phyloP scores from a whole-genome alignment of 768 basidiomycete species.

The Rickenella mellea region DNA sequence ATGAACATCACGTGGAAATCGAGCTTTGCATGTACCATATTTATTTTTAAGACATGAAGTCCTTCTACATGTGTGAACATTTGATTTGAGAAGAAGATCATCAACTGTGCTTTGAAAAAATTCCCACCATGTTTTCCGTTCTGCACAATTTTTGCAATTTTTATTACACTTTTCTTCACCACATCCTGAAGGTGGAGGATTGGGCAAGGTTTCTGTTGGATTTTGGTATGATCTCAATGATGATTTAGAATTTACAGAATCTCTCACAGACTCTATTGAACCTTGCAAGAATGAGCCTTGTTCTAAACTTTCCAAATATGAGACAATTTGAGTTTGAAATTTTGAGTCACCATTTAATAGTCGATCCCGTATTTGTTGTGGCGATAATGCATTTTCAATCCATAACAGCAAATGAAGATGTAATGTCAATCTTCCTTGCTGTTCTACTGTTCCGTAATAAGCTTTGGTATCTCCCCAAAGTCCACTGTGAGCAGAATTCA shows the following conservation, averaged over 20 bases:
- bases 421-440: constrained; percentile 11
- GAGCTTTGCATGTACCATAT: constrained; percentile 21
- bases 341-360: constrained; percentile 13
- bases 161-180: background rate
- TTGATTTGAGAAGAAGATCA: constrained; percentile 19
- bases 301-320: constrained; percentile 22
- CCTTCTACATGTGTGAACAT: constrained; percentile 20
- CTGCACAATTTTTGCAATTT: constrained; percentile 14
- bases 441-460: constrained; percentile 11
- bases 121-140: constrained; percentile 8
- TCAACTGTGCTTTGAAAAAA: constrained; percentile 15
- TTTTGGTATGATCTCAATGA: constrained; percentile 5
- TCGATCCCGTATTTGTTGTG: constrained; percentile 23
- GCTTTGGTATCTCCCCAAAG: constrained; percentile 9
- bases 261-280: constrained; percentile 9
- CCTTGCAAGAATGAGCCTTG: constrained; percentile 22
- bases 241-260: background rate
- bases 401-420: constrained; percentile 14
- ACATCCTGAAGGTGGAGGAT: constrained; percentile 10
- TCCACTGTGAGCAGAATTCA: background rate
- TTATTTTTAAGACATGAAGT: constrained; percentile 18
- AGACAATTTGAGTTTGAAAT: constrained; percentile 17
- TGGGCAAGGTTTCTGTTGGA: constrained; percentile 17
- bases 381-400: constrained; percentile 10
- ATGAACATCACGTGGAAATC: constrained; percentile 24